phyloP scores from a whole-genome alignment of 2,329 filamentous ascomycete genomes.

The Fusarium xyrophilum region DNA sequence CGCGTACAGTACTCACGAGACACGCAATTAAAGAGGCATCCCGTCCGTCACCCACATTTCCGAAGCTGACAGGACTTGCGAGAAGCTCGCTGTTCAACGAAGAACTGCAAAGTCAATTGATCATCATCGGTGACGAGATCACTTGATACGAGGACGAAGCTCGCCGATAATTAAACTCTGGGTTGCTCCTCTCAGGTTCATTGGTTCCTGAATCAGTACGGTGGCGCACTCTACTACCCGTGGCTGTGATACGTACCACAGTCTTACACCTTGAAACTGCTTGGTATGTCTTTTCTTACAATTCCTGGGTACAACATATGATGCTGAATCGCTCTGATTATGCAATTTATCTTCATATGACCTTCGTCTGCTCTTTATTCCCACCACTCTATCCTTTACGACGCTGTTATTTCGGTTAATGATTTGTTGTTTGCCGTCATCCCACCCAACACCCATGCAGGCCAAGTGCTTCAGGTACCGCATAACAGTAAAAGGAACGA shows the following conservation, averaged over 20 bases:
- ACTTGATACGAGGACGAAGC: conserved; percentile 28
- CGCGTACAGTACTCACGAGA: conserved; percentile 10
- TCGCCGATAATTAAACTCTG: conserved; percentile 35
- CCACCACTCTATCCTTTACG: not conserved
- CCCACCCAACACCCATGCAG: conserved; percentile 17
- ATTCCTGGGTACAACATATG: not conserved
- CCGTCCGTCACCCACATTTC: conserved; percentile 18
- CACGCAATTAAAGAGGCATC: conserved; percentile 3
- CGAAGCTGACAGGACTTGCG: conserved; percentile 1
- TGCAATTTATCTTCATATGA: not conserved
- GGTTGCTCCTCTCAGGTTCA: conserved; percentile 21
- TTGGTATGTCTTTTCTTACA: conserved; percentile 22
- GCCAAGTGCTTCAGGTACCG: conserved; percentile 39
- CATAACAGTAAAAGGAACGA: conserved; percentile 17
- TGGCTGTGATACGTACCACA: conserved; percentile 34
- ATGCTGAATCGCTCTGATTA: not conserved
- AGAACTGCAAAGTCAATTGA: conserved; percentile 3
- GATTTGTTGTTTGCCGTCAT: conserved; percentile 20
- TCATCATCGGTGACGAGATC: conserved; percentile 21
- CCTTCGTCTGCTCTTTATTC: not conserved
- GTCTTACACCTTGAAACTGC: conserved; percentile 17
- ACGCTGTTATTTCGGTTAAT: conserved; percentile 17
- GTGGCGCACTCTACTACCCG: conserved; percentile 35
- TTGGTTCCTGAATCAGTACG: conserved; percentile 35
- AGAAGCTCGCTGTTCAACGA: conserved; percentile 4